Evolutionary conservation across 2,329 filamentous ascomycete genomes (phyloP), one percentile per base, ranked within the genome.

Genomic region (Hirsutella thompsonii): DNA sequence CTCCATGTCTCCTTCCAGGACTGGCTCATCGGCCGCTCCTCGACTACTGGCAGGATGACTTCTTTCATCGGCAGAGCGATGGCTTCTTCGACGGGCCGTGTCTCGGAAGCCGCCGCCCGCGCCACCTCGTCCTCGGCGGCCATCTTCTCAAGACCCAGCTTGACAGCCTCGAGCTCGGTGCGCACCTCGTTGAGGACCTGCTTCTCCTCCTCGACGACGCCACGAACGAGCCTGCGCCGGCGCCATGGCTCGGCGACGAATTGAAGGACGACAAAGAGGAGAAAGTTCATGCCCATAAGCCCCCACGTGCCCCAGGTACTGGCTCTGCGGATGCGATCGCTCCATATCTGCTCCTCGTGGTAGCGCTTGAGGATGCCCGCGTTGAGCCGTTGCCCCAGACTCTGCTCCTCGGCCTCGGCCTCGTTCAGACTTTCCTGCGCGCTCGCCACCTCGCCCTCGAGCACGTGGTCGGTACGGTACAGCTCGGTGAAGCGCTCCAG

Each of bases 301-400:
- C 90, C 92, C 79, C 93, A 96, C 0, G 92, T 98, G 29, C 93
- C 90, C 92, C 92, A 98, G 0, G 92, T 98, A 58, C 84, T 92
- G 70, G 94, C 94, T 49, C 92, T 74, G 29, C 92, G 74, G 57
- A 98, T 98, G 52, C 94, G 90, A 59, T 98, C 92, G 56, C 86
- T 94, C 92, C 92, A 98, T 42, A 98, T 93, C 66, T 98, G 92
- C 67, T 98, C 92, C 64, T 98, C 92, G 60, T 98, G 92, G 62
- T 98, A 98, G 45, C 93, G 78, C 46, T 83, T 83, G 39, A 95
- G 68, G 52, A 96, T 95, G 39, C 81, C 79, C 46, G 82, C 79
- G 56, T 83, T 90, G 41, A 98, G 67, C 52, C 80, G 75, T 40
- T 79, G 76, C 42, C 80, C 76, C 1, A 88, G 74, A 46, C 83